These are phyloP conservation scores for Daldinia grandis DNA, from an alignment of 495 filamentous ascomycete species.

Conservation along the genomic window DNA sequence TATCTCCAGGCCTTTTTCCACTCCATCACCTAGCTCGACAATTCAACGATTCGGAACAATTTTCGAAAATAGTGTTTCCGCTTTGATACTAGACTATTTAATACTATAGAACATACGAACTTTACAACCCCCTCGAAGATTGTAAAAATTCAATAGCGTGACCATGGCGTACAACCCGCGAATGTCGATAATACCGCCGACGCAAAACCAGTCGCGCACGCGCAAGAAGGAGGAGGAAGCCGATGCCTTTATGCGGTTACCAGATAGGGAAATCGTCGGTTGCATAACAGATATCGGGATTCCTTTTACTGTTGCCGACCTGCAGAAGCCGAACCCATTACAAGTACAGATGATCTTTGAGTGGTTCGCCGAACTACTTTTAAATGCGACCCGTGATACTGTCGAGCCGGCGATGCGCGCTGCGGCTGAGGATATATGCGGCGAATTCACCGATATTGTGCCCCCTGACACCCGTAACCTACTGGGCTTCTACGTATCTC, in stretches of 20 bases:
- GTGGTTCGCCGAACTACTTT: slow-evolving; percentile 92
- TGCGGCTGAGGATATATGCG: slow-evolving; percentile 81
- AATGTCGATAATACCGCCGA: slow-evolving; percentile 72
- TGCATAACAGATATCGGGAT: slow-evolving; percentile 98
- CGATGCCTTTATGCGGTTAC: slow-evolving; percentile 87
- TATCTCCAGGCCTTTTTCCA: slow-evolving; percentile 17
- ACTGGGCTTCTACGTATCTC: slow-evolving; percentile 88
- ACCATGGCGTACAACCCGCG: slow-evolving; percentile 76
- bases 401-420: slow-evolving; percentile 95
- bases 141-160: background rate
- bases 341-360: slow-evolving; percentile 97
- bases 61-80: slow-evolving; percentile 1
- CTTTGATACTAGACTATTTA: background rate
- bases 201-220: slow-evolving; percentile 67
- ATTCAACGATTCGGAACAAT: slow-evolving; percentile 11
- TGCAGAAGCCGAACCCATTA: slow-evolving; percentile 90
- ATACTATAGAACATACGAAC: background rate
- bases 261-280: slow-evolving; percentile 89
- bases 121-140: background rate
- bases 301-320: slow-evolving; percentile 83
- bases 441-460: slow-evolving; percentile 80
- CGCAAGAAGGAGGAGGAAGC: slow-evolving; percentile 80
- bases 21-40: slow-evolving; percentile 10
- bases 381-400: slow-evolving; percentile 88
- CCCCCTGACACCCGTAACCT: slow-evolving; percentile 87